Evolutionary conservation across 176 grass and related monocot species (phyloP).

Genomic region (Luzula sylvatica): DNA sequence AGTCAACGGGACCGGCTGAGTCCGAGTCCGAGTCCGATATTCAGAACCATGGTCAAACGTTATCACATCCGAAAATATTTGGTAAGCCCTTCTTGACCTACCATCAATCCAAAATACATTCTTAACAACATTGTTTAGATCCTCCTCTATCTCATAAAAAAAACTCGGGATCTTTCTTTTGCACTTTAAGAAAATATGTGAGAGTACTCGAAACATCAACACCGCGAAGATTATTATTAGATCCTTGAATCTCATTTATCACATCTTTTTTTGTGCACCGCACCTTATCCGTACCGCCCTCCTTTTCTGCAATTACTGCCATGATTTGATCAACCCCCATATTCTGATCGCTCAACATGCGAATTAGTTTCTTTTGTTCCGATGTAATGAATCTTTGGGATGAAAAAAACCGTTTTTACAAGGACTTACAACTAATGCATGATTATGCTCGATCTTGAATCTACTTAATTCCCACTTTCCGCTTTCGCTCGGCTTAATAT

Average conservation of each 20-base stretch:
- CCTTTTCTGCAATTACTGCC: not conserved
- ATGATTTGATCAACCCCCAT: not conserved
- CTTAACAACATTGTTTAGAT: not conserved
- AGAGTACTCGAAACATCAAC: not conserved
- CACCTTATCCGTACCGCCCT: not conserved
- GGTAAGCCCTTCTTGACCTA: not conserved
- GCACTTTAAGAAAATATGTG: not conserved
- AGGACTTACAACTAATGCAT: not conserved
- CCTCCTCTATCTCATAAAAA: not conserved
- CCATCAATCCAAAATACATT: slow-evolving; percentile 2
- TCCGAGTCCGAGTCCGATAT: no score
- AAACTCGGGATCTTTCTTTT: slow-evolving; percentile 4
- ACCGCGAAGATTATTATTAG: not conserved
- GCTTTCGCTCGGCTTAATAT: not conserved
- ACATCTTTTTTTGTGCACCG: not conserved
- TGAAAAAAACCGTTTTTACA: not conserved
- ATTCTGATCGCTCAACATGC: slow-evolving; percentile 3
- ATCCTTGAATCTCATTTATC: not conserved
- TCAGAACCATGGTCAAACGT: no score
- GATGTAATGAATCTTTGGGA: not conserved
- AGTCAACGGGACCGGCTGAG: no score
- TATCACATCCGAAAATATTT: slow-evolving; percentile 8
- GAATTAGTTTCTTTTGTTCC: not conserved
- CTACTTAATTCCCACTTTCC: not conserved
- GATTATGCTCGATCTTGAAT: not conserved